Percentiles rank a stretch among this genome's conserved stretches.
Conservation (phyloP, 1,284 basidiomycete species). For the Ustilago shanxiensis region DNA sequence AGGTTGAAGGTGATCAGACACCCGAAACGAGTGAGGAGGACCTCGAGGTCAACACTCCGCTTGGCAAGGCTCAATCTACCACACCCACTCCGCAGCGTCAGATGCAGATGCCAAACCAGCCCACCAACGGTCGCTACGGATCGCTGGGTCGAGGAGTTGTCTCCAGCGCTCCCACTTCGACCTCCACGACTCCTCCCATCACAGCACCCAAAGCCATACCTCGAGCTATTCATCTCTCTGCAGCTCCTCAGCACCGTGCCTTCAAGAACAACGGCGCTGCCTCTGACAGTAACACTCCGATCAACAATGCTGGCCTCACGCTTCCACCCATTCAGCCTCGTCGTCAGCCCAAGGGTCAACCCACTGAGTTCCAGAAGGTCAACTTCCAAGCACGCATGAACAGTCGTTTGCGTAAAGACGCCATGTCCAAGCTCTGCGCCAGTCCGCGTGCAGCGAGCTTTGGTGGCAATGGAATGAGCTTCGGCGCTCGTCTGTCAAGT, state of each 20-base stretch:
- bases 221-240: conserved; percentile 49
- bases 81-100: conserved; percentile 23
- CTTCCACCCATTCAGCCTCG: conserved; percentile 55
- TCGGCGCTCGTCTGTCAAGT: conserved; percentile 42
- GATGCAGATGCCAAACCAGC: conserved; percentile 22
- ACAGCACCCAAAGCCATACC: conserved; percentile 48
- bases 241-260: conserved; percentile 52
- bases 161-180: conserved; percentile 34
- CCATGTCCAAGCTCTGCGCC: conserved; percentile 64
- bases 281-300: conserved; percentile 15
- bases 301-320: conserved; percentile 40
- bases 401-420: conserved; percentile 59
- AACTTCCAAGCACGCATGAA: conserved; percentile 63
- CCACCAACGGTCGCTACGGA: conserved; percentile 27
- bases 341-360: conserved; percentile 63
- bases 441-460: conserved; percentile 59
- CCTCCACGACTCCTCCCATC: conserved; percentile 32
- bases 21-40: conserved; percentile 66
- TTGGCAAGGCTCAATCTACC: conserved; percentile 34
- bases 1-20: conserved; percentile 54
- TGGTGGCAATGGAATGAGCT: conserved; percentile 50
- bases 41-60: conserved; percentile 42
- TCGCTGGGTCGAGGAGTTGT: conserved; percentile 28
- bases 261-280: conserved; percentile 34
- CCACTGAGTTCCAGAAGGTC: conserved; percentile 59